Evolutionary conservation across 148 eudicot genomes (phyloP).

Genomic region (Vaccinium myrtillus): DNA sequence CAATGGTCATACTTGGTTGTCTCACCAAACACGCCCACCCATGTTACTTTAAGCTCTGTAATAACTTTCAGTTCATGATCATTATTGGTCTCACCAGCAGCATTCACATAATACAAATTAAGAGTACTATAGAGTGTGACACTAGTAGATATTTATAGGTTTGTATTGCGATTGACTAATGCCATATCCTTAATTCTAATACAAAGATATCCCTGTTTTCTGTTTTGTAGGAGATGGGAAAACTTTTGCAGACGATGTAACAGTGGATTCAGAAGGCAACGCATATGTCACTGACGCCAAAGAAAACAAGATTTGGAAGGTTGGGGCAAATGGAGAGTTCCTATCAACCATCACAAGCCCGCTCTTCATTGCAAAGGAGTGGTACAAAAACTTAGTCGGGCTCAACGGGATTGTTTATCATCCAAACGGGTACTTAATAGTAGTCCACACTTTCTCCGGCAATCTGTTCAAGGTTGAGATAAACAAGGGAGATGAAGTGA

Average conservation of each 20-base stretch:
- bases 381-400: constrained; percentile 66
- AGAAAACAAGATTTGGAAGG: constrained; percentile 76
- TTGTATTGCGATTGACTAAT: no score
- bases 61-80: no score
- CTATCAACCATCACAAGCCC: constrained; percentile 52
- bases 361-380: constrained; percentile 63
- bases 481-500: constrained; percentile 32
- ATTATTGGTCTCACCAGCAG: background rate
- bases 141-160: no score
- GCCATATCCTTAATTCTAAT: no score
- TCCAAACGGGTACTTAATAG: constrained; percentile 74
- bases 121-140: background rate
- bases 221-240: constrained; percentile 53
- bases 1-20: background rate
- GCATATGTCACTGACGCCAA: constrained; percentile 73
- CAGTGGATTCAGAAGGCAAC: constrained; percentile 76
- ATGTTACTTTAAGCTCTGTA: no score
- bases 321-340: constrained; percentile 49
- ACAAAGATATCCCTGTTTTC: background rate
- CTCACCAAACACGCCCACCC: background rate
- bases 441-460: constrained; percentile 67
- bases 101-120: background rate
- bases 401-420: constrained; percentile 88
- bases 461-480: constrained; percentile 59
- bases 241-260: constrained; percentile 80